Evolutionary conservation across 148 eudicot genomes (phyloP).

Genomic region (Rhododendron kiyosumense): DNA sequence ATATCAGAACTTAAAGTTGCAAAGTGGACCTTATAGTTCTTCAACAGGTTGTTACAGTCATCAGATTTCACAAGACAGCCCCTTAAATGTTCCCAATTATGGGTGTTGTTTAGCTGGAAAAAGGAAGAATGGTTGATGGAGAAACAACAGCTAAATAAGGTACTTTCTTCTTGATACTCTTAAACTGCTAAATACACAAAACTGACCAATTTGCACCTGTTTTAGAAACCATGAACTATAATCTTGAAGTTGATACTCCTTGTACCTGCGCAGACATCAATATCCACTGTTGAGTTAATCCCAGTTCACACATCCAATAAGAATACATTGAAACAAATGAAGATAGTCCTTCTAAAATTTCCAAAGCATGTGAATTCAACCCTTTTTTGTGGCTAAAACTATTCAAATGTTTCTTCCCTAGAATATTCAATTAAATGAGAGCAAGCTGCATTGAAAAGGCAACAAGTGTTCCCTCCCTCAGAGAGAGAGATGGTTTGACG

Average conservation of each 20-base stretch:
- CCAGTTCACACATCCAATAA: background rate
- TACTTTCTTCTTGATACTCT: background rate
- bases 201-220: conserved; percentile 1
- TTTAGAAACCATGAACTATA: conserved; percentile 70
- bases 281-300: background rate
- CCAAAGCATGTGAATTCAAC: background rate
- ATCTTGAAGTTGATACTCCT: conserved; percentile 82
- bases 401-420: background rate
- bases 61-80: conserved; percentile 80
- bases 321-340: background rate
- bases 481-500: background rate
- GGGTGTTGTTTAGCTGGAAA: conserved; percentile 67
- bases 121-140: background rate
- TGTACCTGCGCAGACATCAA: conserved; percentile 43
- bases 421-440: background rate
- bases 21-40: conserved; percentile 63
- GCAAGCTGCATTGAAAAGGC: background rate
- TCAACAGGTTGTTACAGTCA: conserved; percentile 60
- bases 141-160: background rate
- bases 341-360: background rate
- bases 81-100: conserved; percentile 75
- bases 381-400: background rate
- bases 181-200: background rate
- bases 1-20: background rate
- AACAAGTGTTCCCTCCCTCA: background rate